A percentile compares a stretch with the other conserved stretches of the same genome.
phyloP scores from a whole-genome alignment of 2,329 filamentous ascomycete species.

The Xylariaceae sp. region DNA sequence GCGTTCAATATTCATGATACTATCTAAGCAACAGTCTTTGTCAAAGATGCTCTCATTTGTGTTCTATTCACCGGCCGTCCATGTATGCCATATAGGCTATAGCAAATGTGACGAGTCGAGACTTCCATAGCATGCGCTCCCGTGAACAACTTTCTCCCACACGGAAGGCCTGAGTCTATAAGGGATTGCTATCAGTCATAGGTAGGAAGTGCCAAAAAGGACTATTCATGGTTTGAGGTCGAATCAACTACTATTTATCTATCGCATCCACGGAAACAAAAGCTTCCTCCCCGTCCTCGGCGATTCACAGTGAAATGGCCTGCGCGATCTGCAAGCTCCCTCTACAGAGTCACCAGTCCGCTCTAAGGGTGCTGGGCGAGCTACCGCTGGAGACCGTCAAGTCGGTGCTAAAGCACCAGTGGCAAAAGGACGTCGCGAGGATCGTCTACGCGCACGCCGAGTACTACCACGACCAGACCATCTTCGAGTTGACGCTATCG shows the following conservation, averaged over 20 bases:
- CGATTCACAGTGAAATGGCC: slow-evolving; percentile 2
- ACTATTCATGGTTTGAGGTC: background rate
- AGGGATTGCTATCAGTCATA: background rate
- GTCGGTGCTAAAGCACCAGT: slow-evolving; percentile 26
- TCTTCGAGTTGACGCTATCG: slow-evolving; percentile 4
- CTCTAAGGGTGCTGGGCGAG: slow-evolving; percentile 23
- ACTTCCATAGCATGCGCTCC: slow-evolving; percentile 1
- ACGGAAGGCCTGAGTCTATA: background rate
- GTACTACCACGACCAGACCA: slow-evolving; percentile 20
- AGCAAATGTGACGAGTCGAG: no score
- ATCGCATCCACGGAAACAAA: background rate
- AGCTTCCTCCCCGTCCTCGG: background rate
- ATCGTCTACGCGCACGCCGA: slow-evolving; percentile 29
- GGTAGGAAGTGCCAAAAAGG: background rate
- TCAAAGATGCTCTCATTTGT: background rate
- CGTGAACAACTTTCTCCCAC: background rate
- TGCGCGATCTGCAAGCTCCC: slow-evolving; percentile 17
- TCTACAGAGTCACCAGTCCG: slow-evolving; percentile 22
- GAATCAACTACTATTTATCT: background rate
- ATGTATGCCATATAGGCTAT: no score
- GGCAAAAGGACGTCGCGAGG: slow-evolving; percentile 26
- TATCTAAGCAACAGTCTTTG: background rate
- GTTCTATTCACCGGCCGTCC: no score
- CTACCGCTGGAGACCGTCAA: slow-evolving; percentile 25
- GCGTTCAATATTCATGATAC: no score